A percentile compares a stretch with the other conserved stretches of the same genome.
phyloP scores from a whole-genome alignment of 352 stramenopile genomes.

The Globisporangium polare region DNA sequence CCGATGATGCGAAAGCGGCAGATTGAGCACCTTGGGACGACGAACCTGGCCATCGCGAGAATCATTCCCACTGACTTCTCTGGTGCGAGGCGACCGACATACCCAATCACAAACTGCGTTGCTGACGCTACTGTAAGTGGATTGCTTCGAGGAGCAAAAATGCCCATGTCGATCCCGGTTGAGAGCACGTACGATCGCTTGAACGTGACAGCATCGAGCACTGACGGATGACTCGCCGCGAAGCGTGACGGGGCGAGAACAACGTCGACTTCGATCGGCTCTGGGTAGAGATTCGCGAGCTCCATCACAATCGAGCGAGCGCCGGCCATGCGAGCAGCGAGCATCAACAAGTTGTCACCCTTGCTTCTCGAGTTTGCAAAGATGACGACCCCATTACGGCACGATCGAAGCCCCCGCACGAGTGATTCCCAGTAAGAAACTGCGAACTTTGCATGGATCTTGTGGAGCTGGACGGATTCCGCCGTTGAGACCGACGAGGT shows the following conservation, averaged over 20 bases:
- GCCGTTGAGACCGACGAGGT: not conserved
- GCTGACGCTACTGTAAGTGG: not conserved
- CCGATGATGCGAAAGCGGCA: conserved; percentile 34
- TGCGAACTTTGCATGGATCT: conserved; percentile 25
- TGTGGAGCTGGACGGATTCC: conserved; percentile 7
- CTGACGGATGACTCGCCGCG: conserved; percentile 37
- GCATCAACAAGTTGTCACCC: conserved; percentile 30
- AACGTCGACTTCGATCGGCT: conserved; percentile 32
- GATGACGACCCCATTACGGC: conserved; percentile 34
- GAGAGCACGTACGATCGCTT: conserved; percentile 28
- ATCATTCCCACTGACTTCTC: conserved; percentile 52
- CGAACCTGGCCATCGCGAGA: conserved; percentile 23
- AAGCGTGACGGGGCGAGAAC: conserved; percentile 56
- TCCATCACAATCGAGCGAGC: conserved; percentile 43
- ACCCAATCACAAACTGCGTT: conserved; percentile 36
- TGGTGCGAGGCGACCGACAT: conserved; percentile 36
- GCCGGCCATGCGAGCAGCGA: conserved; percentile 30
- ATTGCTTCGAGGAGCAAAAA: conserved; percentile 27
- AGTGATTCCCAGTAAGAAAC: conserved; percentile 23
- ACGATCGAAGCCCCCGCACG: conserved; percentile 25
- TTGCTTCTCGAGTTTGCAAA: conserved; percentile 39
- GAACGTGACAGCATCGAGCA: conserved; percentile 21
- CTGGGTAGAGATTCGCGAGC: conserved; percentile 43
- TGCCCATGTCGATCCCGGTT: conserved; percentile 33
- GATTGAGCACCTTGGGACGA: conserved; percentile 20